phyloP scores from a whole-genome alignment of 169 alveolate genomes.

The Babesia bigemina region DNA sequence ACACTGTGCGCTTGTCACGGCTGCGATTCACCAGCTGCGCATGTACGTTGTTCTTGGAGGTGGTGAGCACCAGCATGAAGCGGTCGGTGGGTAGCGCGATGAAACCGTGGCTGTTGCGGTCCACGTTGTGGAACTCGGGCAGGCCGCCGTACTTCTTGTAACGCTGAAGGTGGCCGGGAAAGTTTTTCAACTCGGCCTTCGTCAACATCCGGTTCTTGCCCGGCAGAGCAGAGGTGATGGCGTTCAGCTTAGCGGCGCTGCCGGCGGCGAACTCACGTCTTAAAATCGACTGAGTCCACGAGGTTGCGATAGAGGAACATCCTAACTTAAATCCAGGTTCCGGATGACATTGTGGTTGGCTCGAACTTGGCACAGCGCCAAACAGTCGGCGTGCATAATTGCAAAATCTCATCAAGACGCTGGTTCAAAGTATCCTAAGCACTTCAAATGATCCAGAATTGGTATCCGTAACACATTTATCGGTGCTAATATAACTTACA shows the following conservation, averaged over 20 bases:
- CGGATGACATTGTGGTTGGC: too few species aligned
- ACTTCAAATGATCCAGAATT: too few species aligned
- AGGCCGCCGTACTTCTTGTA: slow-evolving; percentile 67
- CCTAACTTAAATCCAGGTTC: too few species aligned
- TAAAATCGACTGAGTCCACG: background rate
- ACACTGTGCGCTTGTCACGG: slow-evolving; percentile 77
- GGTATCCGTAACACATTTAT: too few species aligned
- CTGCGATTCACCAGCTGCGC: slow-evolving; percentile 81
- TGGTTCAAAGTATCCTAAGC: too few species aligned
- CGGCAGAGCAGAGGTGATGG: slow-evolving; percentile 19
- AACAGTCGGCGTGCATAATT: too few species aligned
- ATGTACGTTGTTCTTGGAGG: slow-evolving; percentile 86
- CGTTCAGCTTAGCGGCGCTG: slow-evolving; percentile 17
- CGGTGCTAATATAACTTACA: too few species aligned
- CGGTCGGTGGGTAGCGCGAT: slow-evolving; percentile 85
- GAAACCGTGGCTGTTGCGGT: slow-evolving; percentile 79
- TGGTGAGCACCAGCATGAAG: slow-evolving; percentile 79
- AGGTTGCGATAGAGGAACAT: background rate
- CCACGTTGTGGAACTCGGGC: slow-evolving; percentile 87
- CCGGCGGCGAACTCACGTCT: background rate
- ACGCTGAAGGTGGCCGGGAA: slow-evolving; percentile 63
- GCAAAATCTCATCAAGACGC: too few species aligned
- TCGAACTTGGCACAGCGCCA: too few species aligned
- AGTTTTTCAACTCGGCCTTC: slow-evolving; percentile 61
- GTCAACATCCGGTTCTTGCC: slow-evolving; percentile 48